A percentile compares a stretch with the other conserved stretches of the same genome.
Evolutionary conservation across 805 yeast species (phyloP).

Genomic region (Brettanomyces naardenensis): DNA sequence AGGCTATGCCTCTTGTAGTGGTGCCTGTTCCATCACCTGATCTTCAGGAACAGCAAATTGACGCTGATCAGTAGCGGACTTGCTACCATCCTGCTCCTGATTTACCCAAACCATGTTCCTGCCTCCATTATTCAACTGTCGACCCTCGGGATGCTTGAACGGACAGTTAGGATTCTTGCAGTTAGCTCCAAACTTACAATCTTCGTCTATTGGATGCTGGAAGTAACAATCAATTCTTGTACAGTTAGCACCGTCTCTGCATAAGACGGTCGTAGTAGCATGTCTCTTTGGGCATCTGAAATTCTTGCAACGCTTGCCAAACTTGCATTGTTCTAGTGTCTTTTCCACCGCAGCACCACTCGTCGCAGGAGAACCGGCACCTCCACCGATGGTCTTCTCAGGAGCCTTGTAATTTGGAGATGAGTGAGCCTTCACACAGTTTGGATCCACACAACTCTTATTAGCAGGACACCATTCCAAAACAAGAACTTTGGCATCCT

Average conservation of each 20-base stretch:
- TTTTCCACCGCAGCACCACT: constrained; percentile 35
- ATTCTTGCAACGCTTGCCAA: constrained; percentile 69
- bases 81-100: constrained; percentile 9
- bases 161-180: constrained; percentile 69
- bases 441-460: constrained; percentile 49
- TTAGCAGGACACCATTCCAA: constrained; percentile 74
- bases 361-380: constrained; percentile 5
- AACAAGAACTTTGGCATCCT: constrained; percentile 57
- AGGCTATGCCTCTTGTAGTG: constrained; percentile 32
- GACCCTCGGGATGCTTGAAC: constrained; percentile 77
- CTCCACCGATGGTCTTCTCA: constrained; percentile 13
- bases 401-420: constrained; percentile 46
- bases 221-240: constrained; percentile 74
- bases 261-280: constrained; percentile 62
- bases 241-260: constrained; percentile 79
- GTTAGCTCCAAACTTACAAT: constrained; percentile 70
- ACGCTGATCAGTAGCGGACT: constrained; percentile 45
- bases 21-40: constrained; percentile 63
- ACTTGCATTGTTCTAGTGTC: constrained; percentile 76
- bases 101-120: constrained; percentile 27
- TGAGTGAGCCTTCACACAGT: constrained; percentile 75
- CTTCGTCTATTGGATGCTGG: constrained; percentile 72
- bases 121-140: constrained; percentile 30
- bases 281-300: constrained; percentile 77
- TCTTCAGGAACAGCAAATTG: constrained; percentile 73